phyloP scores from a whole-genome alignment of 1,284 basidiomycete genomes.

The Tremellales sp. region DNA sequence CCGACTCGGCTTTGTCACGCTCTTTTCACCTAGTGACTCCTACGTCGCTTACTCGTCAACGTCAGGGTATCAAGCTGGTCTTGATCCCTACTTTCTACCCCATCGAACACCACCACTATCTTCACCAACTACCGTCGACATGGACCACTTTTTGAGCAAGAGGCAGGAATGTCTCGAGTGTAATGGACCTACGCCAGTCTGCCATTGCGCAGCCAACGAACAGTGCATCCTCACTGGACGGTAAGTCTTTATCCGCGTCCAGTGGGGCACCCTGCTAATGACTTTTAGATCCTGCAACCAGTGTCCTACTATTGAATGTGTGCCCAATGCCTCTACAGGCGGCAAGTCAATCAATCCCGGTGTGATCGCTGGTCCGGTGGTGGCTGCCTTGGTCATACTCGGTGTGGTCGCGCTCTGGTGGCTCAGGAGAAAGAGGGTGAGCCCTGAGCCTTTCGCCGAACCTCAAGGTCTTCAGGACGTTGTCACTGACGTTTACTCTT shows the following conservation, averaged over 20 bases:
- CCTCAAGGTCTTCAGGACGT: neutral
- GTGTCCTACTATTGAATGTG: slow-evolving; percentile 41
- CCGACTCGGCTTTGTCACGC: too few relatives aligned
- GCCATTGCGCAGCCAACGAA: slow-evolving; percentile 37
- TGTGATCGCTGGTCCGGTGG: slow-evolving; percentile 46
- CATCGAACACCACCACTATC: neutral
- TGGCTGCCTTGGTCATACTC: slow-evolving; percentile 44
- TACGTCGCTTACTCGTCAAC: too few relatives aligned
- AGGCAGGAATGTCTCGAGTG: slow-evolving; percentile 32
- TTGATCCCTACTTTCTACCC: neutral
- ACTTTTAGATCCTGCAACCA: slow-evolving; percentile 37
- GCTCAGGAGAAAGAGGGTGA: slow-evolving; percentile 45
- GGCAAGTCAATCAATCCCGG: slow-evolving; percentile 39
- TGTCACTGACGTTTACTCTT: slow-evolving; percentile 6
- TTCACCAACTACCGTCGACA: neutral
- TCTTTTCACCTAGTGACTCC: neutral
- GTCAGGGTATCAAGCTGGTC: neutral
- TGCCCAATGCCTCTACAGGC: slow-evolving; percentile 17
- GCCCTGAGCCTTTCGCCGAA: slow-evolving; percentile 5
- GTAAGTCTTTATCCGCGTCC: slow-evolving; percentile 18
- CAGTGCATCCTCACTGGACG: slow-evolving; percentile 39
- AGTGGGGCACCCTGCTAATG: neutral
- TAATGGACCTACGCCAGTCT: slow-evolving; percentile 30
- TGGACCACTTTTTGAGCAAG: neutral
- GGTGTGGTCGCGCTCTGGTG: slow-evolving; percentile 45